phyloP scores from a whole-genome alignment of 192 early-diverging fungal species.

The Linderina pennispora region DNA sequence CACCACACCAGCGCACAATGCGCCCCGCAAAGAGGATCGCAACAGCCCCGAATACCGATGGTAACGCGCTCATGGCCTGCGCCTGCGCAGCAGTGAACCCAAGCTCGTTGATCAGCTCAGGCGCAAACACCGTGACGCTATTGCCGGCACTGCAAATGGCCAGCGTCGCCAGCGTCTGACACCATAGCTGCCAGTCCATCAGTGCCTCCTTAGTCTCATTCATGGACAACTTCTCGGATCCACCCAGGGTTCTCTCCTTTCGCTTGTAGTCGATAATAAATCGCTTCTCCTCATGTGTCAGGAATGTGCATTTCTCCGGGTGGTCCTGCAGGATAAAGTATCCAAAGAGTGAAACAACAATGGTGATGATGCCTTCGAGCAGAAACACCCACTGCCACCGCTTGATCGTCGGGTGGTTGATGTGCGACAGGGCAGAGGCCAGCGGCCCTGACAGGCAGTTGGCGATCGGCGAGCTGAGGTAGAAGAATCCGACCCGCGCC shows the following conservation, averaged over 20 bases:
- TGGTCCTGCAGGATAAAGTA: slow-evolving; percentile 39
- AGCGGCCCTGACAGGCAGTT: slow-evolving; percentile 37
- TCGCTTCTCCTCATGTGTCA: slow-evolving; percentile 24
- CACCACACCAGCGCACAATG: slow-evolving; percentile 11
- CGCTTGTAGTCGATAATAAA: slow-evolving; percentile 31
- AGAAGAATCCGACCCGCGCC: slow-evolving; percentile 22
- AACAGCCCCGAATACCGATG: slow-evolving; percentile 22
- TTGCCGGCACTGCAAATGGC: slow-evolving; percentile 12
- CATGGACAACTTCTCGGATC: slow-evolving; percentile 17
- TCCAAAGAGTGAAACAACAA: slow-evolving; percentile 21
- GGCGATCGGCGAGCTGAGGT: slow-evolving; percentile 34
- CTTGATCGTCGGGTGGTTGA: slow-evolving; percentile 30
- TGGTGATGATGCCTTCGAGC: slow-evolving; percentile 35
- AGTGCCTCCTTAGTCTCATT: slow-evolving; percentile 10
- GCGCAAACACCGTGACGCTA: slow-evolving; percentile 31
- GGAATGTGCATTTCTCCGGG: slow-evolving; percentile 36
- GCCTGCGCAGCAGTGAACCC: slow-evolving; percentile 29
- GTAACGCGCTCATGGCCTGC: slow-evolving; percentile 40
- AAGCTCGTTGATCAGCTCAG: slow-evolving; percentile 38
- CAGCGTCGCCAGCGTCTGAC: slow-evolving; percentile 25
- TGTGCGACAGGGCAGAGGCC: slow-evolving; percentile 39
- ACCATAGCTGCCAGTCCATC: slow-evolving; percentile 42
- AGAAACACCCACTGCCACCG: slow-evolving; percentile 49
- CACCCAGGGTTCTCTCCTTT: slow-evolving; percentile 31
- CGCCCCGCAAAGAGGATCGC: slow-evolving; percentile 19